These are phyloP conservation scores for Verruconis gallopava DNA, from an alignment of 2,329 filamentous ascomycete species.

Conservation along the genomic window DNA sequence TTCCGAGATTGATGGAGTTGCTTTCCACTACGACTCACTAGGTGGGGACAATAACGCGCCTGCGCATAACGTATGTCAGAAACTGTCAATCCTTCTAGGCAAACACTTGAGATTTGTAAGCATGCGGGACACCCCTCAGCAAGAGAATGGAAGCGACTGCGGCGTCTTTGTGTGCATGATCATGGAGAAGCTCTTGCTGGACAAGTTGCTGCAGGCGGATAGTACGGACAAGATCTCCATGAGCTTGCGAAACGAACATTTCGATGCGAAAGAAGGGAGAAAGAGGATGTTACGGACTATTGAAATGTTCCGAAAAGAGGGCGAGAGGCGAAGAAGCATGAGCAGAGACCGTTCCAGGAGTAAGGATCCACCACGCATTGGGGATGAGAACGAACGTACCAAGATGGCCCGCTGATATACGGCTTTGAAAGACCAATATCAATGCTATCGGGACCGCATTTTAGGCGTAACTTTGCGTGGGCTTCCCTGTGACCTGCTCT, in stretches of 20 bases:
- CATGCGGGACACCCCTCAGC: conserved; percentile 74
- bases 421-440: too few relatives aligned
- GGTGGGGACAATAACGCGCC: conserved; percentile 62
- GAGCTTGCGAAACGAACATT: conserved; percentile 65
- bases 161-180: conserved; percentile 91
- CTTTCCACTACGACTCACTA: conserved; percentile 94
- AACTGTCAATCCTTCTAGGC: conserved; percentile 56
- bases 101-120: conserved; percentile 62
- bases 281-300: conserved; percentile 90
- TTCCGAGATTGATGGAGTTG: conserved; percentile 72
- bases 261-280: conserved; percentile 66
- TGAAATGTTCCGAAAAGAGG: conserved; percentile 74
- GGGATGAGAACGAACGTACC: conserved; percentile 22
- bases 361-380: conserved; percentile 25
- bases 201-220: conserved; percentile 65
- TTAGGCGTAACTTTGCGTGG: too few relatives aligned
- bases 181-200: conserved; percentile 87
- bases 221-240: conserved; percentile 81
- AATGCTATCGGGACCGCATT: too few relatives aligned
- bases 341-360: conserved; percentile 21
- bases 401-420: too few relatives aligned
- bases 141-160: conserved; percentile 86
- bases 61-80: conserved; percentile 54
- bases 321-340: conserved; percentile 51
- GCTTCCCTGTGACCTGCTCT: too few relatives aligned